These are phyloP conservation scores for Dalbergia cultrata DNA, from an alignment of 306 rosid genomes.

Conservation along the genomic window DNA sequence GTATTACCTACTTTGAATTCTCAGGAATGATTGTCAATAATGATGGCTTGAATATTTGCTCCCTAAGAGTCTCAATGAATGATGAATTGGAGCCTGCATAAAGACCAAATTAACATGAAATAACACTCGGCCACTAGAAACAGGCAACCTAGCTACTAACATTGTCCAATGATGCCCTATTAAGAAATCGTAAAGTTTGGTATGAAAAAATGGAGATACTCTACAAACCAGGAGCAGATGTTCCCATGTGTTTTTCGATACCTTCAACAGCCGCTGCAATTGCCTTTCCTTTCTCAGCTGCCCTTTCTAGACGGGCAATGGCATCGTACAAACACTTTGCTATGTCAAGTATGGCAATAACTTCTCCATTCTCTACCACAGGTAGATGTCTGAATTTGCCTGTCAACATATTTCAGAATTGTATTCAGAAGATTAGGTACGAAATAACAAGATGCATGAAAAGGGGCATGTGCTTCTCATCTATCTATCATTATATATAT, in stretches of 20 bases:
- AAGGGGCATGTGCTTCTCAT: background rate
- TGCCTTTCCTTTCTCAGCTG: conserved; percentile 97
- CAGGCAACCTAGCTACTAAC: conserved; percentile 27
- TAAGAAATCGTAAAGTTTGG: conserved; percentile 12
- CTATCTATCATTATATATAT: background rate
- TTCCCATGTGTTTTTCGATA: conserved; percentile 91
- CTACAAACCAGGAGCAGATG: conserved; percentile 77
- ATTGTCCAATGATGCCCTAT: conserved; percentile 21
- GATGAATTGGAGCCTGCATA: conserved; percentile 83
- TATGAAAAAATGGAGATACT: conserved; percentile 31
- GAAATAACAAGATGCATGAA: conserved; percentile 13
- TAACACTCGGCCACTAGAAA: background rate
- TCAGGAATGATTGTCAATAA: conserved; percentile 89
- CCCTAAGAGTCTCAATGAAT: conserved; percentile 85
- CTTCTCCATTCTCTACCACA: conserved; percentile 98
- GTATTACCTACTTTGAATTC: conserved; percentile 98
- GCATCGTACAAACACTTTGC: conserved; percentile 98
- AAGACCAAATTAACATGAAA: conserved; percentile 43
- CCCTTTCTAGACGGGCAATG: conserved; percentile 97
- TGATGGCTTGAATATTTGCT: conserved; percentile 90
- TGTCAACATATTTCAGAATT: conserved; percentile 51
- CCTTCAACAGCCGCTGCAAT: conserved; percentile 99
- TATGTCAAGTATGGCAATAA: conserved; percentile 94
- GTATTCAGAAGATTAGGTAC: conserved; percentile 35
- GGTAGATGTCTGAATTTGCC: conserved; percentile 98